Conservation (phyloP, 352 stramenopile species). For the Globisporangium okanoganense region DNA sequence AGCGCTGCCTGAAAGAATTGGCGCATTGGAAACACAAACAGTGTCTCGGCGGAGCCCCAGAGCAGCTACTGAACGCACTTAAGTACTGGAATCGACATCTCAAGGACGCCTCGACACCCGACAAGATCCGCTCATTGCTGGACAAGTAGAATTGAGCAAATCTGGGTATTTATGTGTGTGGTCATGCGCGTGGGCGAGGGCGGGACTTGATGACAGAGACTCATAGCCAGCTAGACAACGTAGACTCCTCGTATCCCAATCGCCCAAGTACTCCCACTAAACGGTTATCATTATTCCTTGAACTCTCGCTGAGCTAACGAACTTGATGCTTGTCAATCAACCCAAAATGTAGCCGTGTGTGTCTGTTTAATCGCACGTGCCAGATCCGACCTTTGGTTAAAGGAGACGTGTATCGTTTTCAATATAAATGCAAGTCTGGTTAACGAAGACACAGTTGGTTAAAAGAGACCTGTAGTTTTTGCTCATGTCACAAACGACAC, state of each 20-base stretch:
- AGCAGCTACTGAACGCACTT: constrained; percentile 43
- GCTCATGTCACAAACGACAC: neutral
- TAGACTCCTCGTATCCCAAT: neutral
- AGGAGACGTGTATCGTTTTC: no score
- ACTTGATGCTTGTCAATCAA: neutral
- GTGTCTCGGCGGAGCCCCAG: constrained; percentile 20
- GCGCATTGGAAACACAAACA: constrained; percentile 27
- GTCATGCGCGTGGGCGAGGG: neutral
- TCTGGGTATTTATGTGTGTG: constrained; percentile 6
- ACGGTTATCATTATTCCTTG: neutral
- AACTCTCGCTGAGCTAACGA: neutral
- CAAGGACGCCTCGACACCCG: constrained; percentile 41
- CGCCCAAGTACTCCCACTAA: neutral
- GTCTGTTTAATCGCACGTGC: no score
- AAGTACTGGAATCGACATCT: constrained; percentile 55
- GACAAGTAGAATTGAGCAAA: constrained; percentile 10
- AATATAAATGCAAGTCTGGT: no score
- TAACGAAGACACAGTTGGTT: no score
- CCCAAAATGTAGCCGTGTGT: neutral
- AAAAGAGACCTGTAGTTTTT: no score
- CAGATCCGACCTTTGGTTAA: no score
- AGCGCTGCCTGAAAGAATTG: constrained; percentile 53
- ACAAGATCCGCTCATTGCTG: constrained; percentile 42
- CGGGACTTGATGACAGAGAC: neutral
- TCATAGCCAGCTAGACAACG: neutral